A percentile compares a stretch with the other conserved stretches of the same genome.
phyloP scores from a whole-genome alignment of 352 stramenopile species.

The Achlya hypogyna region DNA sequence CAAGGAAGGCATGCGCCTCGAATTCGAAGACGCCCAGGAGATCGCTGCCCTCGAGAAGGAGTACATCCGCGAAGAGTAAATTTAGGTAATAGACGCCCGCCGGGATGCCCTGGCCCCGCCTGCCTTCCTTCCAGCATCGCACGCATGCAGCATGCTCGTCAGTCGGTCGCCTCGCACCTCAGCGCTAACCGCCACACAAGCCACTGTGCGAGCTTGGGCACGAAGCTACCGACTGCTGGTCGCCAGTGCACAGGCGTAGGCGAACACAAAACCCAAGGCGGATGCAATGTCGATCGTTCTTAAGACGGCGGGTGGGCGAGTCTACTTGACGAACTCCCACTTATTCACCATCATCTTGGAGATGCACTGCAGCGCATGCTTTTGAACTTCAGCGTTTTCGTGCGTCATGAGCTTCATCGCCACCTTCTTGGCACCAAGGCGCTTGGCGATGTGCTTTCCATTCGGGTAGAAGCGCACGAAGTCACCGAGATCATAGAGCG shows the following conservation, averaged over 20 bases:
- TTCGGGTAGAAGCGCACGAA: constrained; percentile 98
- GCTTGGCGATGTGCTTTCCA: constrained; percentile 92
- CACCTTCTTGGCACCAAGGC: constrained; percentile 93
- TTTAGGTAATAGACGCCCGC: too few species aligned
- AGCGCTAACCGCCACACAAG: too few species aligned
- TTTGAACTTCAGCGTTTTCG: constrained; percentile 94
- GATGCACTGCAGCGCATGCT: constrained; percentile 95
- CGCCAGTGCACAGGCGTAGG: not conserved
- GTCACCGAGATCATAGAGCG: constrained; percentile 96
- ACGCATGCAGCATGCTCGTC: too few species aligned
- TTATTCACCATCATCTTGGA: constrained; percentile 99
- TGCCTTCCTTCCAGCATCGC: too few species aligned
- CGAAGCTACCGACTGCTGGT: too few species aligned
- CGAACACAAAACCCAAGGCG: not conserved
- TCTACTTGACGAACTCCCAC: constrained; percentile 91
- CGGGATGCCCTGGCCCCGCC: too few species aligned
- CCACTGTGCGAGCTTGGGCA: too few species aligned
- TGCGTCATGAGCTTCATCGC: constrained; percentile 97
- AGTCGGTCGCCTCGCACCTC: too few species aligned
- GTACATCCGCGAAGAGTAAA: not conserved
- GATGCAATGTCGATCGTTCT: not conserved
- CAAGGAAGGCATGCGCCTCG: constrained; percentile 78
- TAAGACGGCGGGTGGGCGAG: not conserved
- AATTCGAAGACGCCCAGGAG: constrained; percentile 72
- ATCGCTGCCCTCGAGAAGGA: constrained; percentile 20